A percentile compares a stretch with the other conserved stretches of the same genome.
Evolutionary conservation across 805 yeast species (phyloP).

Genomic region (Kodamaea restingae): DNA sequence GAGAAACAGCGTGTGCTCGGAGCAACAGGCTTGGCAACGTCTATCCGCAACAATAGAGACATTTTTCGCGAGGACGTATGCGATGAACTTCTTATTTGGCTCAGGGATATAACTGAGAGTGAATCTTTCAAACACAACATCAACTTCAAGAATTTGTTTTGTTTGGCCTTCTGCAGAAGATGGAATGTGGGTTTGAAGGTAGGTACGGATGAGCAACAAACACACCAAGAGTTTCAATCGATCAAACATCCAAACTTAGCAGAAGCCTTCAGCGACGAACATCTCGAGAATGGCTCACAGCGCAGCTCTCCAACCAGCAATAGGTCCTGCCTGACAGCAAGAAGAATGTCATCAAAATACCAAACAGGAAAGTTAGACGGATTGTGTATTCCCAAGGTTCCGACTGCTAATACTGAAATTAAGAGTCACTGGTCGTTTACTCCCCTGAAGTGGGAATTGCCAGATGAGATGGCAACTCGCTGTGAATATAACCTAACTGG

Average conservation of each 20-base stretch:
- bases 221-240: no score
- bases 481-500: conserved; percentile 43
- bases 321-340: background rate
- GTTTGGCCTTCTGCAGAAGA: conserved; percentile 53
- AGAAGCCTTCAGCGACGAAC: no score
- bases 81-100: conserved; percentile 65
- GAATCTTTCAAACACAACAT: conserved; percentile 48
- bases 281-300: no score
- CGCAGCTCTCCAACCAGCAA: no score
- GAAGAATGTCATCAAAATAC: conserved; percentile 14
- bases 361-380: conserved; percentile 32
- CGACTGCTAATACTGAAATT: conserved; percentile 12
- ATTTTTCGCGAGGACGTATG: conserved; percentile 78
- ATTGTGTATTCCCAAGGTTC: conserved; percentile 37
- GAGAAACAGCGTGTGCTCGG: conserved; percentile 54
- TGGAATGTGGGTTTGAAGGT: conserved; percentile 53
- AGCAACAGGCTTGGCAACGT: conserved; percentile 60
- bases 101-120: conserved; percentile 53
- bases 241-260: no score
- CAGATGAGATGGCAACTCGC: conserved; percentile 36
- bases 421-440: conserved; percentile 36
- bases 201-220: background rate
- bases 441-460: conserved; percentile 46
- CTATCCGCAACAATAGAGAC: conserved; percentile 66
- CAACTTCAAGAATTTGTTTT: conserved; percentile 46